Evolutionary conservation across 768 basidiomycete genomes (phyloP).

Genomic region (Clitopilus passeckerianus): DNA sequence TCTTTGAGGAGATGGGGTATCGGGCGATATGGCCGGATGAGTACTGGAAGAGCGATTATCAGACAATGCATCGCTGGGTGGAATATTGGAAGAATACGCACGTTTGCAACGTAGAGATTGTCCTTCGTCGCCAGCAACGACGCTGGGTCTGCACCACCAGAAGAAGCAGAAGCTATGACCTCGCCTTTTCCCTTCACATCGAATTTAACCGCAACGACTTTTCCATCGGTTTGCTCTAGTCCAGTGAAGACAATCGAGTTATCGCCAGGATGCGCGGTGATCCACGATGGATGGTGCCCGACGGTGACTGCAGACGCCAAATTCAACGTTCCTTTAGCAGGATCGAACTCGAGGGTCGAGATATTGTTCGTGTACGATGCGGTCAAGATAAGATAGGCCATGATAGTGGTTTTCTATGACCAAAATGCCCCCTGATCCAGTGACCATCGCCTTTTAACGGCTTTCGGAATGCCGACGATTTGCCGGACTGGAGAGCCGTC

Average conservation of each 20-base stretch:
- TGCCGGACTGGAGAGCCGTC: slow-evolving; percentile 4
- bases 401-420: slow-evolving; percentile 12
- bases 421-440: slow-evolving; percentile 5
- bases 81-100: slow-evolving; percentile 32
- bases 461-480: slow-evolving; percentile 11
- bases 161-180: slow-evolving; percentile 43
- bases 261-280: slow-evolving; percentile 55
- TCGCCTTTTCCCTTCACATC: slow-evolving; percentile 46
- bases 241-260: slow-evolving; percentile 58
- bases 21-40: slow-evolving; percentile 55
- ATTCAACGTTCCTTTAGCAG: slow-evolving; percentile 36
- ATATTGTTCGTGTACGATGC: slow-evolving; percentile 65
- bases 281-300: slow-evolving; percentile 74
- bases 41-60: slow-evolving; percentile 43
- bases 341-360: slow-evolving; percentile 60
- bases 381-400: slow-evolving; percentile 47
- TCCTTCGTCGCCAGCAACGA: slow-evolving; percentile 52
- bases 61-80: neutral
- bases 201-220: slow-evolving; percentile 54
- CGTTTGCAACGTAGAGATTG: slow-evolving; percentile 67
- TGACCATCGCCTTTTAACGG: slow-evolving; percentile 10
- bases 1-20: slow-evolving; percentile 46
- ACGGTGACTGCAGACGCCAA: slow-evolving; percentile 39
- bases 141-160: slow-evolving; percentile 62
- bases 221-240: slow-evolving; percentile 65